A percentile compares a stretch with the other conserved stretches of the same genome.
phyloP scores from a whole-genome alignment of 2,329 filamentous ascomycete genomes.

The Ilyonectria sp. region DNA sequence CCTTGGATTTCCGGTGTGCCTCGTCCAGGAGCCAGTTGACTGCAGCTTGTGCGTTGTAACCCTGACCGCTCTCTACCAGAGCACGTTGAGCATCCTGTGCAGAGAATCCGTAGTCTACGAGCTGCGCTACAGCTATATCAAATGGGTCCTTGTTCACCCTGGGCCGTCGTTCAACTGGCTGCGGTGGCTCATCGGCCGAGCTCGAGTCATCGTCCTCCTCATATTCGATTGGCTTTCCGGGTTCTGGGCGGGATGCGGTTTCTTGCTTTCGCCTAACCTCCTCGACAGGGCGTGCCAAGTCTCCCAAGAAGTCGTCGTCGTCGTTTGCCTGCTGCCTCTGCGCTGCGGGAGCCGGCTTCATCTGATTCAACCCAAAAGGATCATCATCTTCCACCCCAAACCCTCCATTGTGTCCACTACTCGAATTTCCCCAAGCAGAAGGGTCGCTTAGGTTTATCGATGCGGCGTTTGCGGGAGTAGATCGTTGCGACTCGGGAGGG shows the following conservation, averaged over 20 bases:
- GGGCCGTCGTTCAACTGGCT: slow-evolving; percentile 41
- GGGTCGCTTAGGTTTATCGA: slow-evolving; percentile 68
- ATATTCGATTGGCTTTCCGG: slow-evolving; percentile 70
- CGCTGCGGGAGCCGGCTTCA: slow-evolving; percentile 62
- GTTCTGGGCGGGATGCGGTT: slow-evolving; percentile 59
- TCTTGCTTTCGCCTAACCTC: slow-evolving; percentile 69
- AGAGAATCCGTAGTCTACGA: slow-evolving; percentile 96
- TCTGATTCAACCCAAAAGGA: slow-evolving; percentile 84
- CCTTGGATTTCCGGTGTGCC: slow-evolving; percentile 86
- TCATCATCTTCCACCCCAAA: slow-evolving; percentile 83
- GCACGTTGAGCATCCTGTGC: slow-evolving; percentile 86
- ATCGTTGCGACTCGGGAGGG: slow-evolving; percentile 60
- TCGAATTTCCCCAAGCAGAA: slow-evolving; percentile 63
- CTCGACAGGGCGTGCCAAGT: slow-evolving; percentile 75
- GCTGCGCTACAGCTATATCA: slow-evolving; percentile 86
- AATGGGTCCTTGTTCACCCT: slow-evolving; percentile 60
- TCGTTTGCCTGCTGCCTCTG: slow-evolving; percentile 57
- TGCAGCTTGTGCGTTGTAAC: slow-evolving; percentile 86
- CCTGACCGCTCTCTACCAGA: slow-evolving; percentile 83
- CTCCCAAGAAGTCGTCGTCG: slow-evolving; percentile 77
- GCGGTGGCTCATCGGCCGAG: slow-evolving; percentile 59
- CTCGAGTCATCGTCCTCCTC: slow-evolving; percentile 63
- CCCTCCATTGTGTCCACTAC: slow-evolving; percentile 49
- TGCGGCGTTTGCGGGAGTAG: slow-evolving; percentile 60
- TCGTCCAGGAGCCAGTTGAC: slow-evolving; percentile 93